Base-by-base conservation (phyloP, 495 filamentous ascomycete species). In the Chaetomium cochliodes region DNA sequence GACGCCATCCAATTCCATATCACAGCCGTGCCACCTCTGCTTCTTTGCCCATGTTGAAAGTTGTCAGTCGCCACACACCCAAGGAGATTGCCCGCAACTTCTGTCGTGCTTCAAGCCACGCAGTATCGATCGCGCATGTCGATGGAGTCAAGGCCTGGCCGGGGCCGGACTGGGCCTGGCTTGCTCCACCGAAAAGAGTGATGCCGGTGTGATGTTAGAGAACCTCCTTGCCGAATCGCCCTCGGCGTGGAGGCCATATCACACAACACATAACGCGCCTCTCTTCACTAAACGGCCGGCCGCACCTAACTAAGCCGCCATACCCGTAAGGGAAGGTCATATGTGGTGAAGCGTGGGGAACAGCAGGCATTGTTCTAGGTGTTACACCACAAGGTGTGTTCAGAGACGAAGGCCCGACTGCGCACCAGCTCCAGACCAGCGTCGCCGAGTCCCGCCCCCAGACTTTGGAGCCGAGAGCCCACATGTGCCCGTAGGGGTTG, bases 271-370 rank as follows among this genome's bases (percentile, higher is more conserved):
- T 18, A 22, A n/a, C 44, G 23, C 23, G 26, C 50, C 25, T 51
- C 44, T 50, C 44, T 28, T 12, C 12, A n/a, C 18, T 33, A 7
- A 33, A 22, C 42, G 28, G 44, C 58, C 33, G 16, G 56, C 30
- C 41, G 39, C 59, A 61, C 7, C 59, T 39, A 49, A 60, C 20
- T 55, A 46, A 46, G 50, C 62, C 61, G 65, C 65, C 65, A 72
- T 72, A 16, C 69, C 67, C 20, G 44, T 51, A 67, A 63, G 44
- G 65, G 70, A 66, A 72, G 67, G 65, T 66, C 66, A 56, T 51
- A 64, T 44, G 46, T 49, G 22, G 58, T 65, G 37, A 42, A 61
- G 54, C 47, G 53, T n/a, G 12, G 23, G 25, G 62, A 68, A 41
- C 46, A 42, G 49, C 37, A 50, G n/a, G 18, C 46, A 33, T 33